Percentiles rank a stretch among this genome's conserved stretches.
Conservation (phyloP, 2,329 filamentous ascomycete genomes). For the Gnomoniopsis smithogilvyi region DNA sequence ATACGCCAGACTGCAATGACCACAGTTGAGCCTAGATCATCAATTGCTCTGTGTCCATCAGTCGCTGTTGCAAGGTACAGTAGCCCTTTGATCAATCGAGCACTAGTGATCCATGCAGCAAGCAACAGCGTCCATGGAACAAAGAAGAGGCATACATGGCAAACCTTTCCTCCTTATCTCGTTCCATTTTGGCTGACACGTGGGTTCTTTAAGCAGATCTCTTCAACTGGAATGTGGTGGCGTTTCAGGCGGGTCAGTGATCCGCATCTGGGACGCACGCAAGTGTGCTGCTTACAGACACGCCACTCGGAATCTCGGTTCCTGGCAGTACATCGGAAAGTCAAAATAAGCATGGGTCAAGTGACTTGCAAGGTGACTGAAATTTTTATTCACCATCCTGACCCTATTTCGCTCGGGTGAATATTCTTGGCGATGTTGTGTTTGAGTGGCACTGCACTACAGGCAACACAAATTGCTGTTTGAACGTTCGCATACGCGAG, state of each 20-base stretch:
- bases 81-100: background rate
- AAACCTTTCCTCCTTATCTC: background rate
- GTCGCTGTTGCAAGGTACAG: background rate
- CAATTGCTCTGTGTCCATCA: background rate
- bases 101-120: constrained; percentile 1
- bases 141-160: background rate
- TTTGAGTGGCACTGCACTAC: background rate
- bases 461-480: background rate
- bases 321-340: background rate
- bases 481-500: background rate
- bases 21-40: background rate
- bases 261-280: background rate
- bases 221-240: constrained; percentile 6
- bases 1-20: background rate
- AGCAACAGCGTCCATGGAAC: background rate
- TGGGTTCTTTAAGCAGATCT: constrained; percentile 3
- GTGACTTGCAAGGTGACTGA: background rate
- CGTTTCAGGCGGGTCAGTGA: background rate
- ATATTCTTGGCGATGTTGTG: background rate
- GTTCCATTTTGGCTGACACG: constrained; percentile 9
- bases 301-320: background rate
- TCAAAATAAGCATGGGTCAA: background rate
- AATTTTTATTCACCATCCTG: background rate
- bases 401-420: background rate
- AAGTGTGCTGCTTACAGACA: background rate